Conservation (phyloP, 1,284 basidiomycete species). For the Ganoderma multipileum region DNA sequence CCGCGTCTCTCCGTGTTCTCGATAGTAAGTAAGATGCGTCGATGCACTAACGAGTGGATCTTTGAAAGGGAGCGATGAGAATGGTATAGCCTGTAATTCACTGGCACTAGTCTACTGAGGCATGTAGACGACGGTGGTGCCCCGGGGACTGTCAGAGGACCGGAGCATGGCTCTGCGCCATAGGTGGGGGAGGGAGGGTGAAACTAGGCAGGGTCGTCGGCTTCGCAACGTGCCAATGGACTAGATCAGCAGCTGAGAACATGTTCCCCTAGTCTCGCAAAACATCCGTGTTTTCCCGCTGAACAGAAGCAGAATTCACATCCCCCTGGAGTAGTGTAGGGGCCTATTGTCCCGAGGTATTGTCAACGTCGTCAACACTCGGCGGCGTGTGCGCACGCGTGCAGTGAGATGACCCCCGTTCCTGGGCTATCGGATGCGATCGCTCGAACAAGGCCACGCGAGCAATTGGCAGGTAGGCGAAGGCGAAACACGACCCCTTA, state of each 20-base stretch:
- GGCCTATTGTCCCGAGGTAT: not conserved
- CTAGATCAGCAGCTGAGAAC: not conserved
- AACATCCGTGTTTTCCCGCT: not conserved
- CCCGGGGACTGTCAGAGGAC: not conserved
- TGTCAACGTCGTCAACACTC: not conserved
- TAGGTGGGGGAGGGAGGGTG: not conserved
- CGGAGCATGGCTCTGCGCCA: not conserved
- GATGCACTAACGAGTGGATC: not conserved
- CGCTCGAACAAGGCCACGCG: not conserved
- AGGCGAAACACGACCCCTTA: not conserved
- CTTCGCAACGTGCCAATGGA: not conserved
- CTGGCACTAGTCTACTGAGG: not conserved
- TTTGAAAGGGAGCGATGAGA: not conserved
- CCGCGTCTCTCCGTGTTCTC: not conserved
- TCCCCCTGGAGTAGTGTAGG: not conserved
- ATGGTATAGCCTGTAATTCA: not conserved
- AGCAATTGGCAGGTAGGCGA: not conserved
- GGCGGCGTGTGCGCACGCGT: not conserved
- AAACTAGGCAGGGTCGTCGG: not conserved
- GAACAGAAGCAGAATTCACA: not conserved
- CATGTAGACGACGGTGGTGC: not conserved
- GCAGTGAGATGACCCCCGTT: not conserved
- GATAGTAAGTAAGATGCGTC: not conserved
- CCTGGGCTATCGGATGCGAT: not conserved
- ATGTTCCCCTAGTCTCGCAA: not conserved